These are phyloP conservation scores for Triadica sebifera DNA, from an alignment of 345 rosid genomes.

Conservation along the genomic window DNA sequence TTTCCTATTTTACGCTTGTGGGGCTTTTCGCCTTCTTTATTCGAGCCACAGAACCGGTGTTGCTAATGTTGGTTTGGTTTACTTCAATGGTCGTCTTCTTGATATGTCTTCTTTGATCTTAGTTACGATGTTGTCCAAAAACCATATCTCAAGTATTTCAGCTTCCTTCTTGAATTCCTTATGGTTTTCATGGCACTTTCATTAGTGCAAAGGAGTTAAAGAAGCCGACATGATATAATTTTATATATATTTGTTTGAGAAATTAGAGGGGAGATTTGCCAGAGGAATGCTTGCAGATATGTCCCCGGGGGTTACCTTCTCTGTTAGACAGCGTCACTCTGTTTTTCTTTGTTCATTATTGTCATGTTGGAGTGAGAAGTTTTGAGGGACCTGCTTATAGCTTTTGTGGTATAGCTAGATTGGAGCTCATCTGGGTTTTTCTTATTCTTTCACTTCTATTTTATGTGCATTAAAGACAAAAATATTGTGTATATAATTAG, in stretches of 20 bases:
- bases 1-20: slow-evolving; percentile 74
- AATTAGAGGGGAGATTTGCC: slow-evolving; percentile 50
- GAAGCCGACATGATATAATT: slow-evolving; percentile 36
- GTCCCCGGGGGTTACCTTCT: slow-evolving; percentile 68
- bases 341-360: slow-evolving; percentile 2
- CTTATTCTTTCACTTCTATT: slow-evolving; percentile 30
- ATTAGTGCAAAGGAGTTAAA: slow-evolving; percentile 50
- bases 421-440: slow-evolving; percentile 73
- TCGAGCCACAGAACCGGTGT: slow-evolving; percentile 68
- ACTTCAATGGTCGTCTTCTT: slow-evolving; percentile 60
- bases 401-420: slow-evolving; percentile 47
- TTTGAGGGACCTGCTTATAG: slow-evolving; percentile 55
- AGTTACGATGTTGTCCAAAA: slow-evolving; percentile 81
- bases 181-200: slow-evolving; percentile 85
- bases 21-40: slow-evolving; percentile 58
- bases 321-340: slow-evolving; percentile 10
- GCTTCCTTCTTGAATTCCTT: slow-evolving; percentile 85
- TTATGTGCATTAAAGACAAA: neutral
- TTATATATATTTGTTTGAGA: neutral
- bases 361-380: slow-evolving; percentile 29
- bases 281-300: slow-evolving; percentile 65
- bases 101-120: slow-evolving; percentile 81
- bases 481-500: neutral
- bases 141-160: slow-evolving; percentile 74
- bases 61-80: slow-evolving; percentile 83